Evolutionary conservation across 179 eudicot species (phyloP).

Genomic region (Silene noctiflora): DNA sequence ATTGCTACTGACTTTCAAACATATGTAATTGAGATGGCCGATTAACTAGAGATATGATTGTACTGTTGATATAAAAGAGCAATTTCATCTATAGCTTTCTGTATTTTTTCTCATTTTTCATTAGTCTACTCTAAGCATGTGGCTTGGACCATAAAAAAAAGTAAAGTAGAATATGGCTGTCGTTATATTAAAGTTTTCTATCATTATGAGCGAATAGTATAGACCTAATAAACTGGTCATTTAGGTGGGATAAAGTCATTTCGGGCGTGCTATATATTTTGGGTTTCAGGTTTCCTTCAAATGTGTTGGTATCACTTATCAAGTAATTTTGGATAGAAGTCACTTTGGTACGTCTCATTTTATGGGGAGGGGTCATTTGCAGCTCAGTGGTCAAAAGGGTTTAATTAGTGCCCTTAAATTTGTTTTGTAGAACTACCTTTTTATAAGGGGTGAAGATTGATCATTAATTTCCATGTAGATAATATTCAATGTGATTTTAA

Average conservation of each 20-base stretch:
- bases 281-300: not conserved
- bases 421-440: not conserved
- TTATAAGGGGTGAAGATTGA: not conserved
- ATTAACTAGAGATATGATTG: not conserved
- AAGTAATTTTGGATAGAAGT: not conserved
- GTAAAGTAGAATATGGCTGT: not conserved
- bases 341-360: not conserved
- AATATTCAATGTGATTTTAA: not conserved
- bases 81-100: slow-evolving; percentile 6
- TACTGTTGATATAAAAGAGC: not conserved
- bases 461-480: not conserved
- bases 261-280: not conserved
- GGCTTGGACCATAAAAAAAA: not conserved
- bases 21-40: not conserved
- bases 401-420: not conserved
- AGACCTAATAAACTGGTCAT: not conserved
- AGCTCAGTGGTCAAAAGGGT: not conserved
- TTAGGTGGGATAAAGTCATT: not conserved
- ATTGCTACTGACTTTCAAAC: not conserved
- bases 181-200: not conserved
- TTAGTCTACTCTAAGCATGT: not conserved
- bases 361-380: not conserved
- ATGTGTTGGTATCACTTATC: not conserved
- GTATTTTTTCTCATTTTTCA: not conserved
- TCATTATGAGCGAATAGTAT: not conserved